A percentile compares a stretch with the other conserved stretches of the same genome.
These are phyloP conservation scores for Trichothecium sympodiale DNA, from an alignment of 2,329 filamentous ascomycete genomes.

Conservation along the genomic window DNA sequence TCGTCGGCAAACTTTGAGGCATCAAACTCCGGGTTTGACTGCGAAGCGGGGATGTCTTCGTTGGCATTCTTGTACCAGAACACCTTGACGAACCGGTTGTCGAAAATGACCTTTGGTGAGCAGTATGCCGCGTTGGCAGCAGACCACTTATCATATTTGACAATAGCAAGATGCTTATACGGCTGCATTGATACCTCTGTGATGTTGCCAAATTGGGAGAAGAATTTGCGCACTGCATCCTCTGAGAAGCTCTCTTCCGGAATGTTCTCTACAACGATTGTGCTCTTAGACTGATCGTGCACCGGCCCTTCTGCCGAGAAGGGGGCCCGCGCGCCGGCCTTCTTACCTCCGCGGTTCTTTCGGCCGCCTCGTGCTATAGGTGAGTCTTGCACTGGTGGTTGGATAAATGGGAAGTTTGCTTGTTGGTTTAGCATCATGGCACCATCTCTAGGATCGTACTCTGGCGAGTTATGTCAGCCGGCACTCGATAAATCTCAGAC, in stretches of 20 bases:
- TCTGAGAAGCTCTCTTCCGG: conserved; percentile 61
- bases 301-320: conserved; percentile 56
- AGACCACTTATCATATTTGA: conserved; percentile 57
- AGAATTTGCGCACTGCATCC: conserved; percentile 54
- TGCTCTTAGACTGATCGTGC: conserved; percentile 50
- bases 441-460: conserved; percentile 21
- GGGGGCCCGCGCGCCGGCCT: conserved; percentile 33
- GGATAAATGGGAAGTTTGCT: conserved; percentile 6
- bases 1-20: conserved; percentile 10
- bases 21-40: conserved; percentile 1
- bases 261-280: conserved; percentile 68
- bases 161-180: conserved; percentile 55
- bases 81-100: conserved; percentile 77
- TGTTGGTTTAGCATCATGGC: conserved; percentile 9
- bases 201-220: conserved; percentile 60
- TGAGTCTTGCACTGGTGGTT: conserved; percentile 10
- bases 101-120: conserved; percentile 71
- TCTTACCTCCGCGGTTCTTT: conserved; percentile 20
- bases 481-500: no score
- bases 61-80: conserved; percentile 58
- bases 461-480: conserved; percentile 12
- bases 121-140: conserved; percentile 60
- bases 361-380: conserved; percentile 20
- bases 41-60: conserved; percentile 18
- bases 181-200: conserved; percentile 52